Evolutionary conservation across 1,284 basidiomycete species (phyloP), one percentile per base, ranked within the genome.

Genomic region (Neolentinus lepideus): DNA sequence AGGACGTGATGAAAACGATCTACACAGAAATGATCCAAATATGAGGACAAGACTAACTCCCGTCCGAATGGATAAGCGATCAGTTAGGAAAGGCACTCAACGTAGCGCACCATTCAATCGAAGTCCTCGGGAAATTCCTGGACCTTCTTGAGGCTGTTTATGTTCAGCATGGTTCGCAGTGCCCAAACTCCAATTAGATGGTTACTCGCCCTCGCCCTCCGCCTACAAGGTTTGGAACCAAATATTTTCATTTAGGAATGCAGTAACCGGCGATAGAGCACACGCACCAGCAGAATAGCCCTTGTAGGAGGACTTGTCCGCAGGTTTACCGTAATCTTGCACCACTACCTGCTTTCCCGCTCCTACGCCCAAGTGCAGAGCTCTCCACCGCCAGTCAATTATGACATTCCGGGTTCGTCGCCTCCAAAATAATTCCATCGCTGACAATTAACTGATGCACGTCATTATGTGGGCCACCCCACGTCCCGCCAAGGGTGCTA

Each of bases 101-200:
- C 12, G 47, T n/a, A 6, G 56, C 62, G 51, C 38, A 67, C 65
- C 33, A 66, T 58, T 45, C 66, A 66, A 51, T 68, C 66, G 46
- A 67, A 68, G 43, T 68, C 66, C 2, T 65, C 63, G 3, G 66
- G 66, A 38, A 68, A 68, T 6, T 56, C 54, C 48, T 66, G 64
- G 9, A 63, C 61, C 54, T 63, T 61, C 54, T 66, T 66, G 21
- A 67, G 56, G 11, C 66, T 65, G 56, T 6, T n/a, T 16, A 21
- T 43, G 19, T 6, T 43, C 16, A 21, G 31, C 14, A 29, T 36
- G 46, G 21, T 19, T 6, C 27, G 38, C 33, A 52, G 9, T 10
- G 21, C 16, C 25, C 51, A 35, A 21, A 52, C 31, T n/a, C n/a
- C n/a, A n/a, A 21, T 8, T 12, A 11, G 21, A 22, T 14, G 11